phyloP scores from a whole-genome alignment of 2,329 filamentous ascomycete species.

The Lecanicillium sp. region DNA sequence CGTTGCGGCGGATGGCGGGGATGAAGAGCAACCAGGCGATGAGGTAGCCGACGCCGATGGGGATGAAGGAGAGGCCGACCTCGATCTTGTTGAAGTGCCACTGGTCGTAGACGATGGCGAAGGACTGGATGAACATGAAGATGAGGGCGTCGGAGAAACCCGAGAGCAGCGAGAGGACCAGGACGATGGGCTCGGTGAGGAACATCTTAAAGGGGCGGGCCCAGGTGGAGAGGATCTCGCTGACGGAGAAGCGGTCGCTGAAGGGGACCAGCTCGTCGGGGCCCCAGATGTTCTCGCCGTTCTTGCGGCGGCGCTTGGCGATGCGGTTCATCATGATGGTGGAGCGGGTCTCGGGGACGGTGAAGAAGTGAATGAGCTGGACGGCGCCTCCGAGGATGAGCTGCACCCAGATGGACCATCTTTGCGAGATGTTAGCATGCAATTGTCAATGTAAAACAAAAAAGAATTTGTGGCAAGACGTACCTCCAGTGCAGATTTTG shows the following conservation, averaged over 20 bases:
- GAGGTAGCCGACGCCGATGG: constrained; percentile 61
- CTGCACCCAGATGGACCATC: constrained; percentile 75
- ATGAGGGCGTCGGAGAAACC: constrained; percentile 71
- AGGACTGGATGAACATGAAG: constrained; percentile 72
- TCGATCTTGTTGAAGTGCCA: constrained; percentile 56
- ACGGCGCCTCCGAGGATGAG: constrained; percentile 69
- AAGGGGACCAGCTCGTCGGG: constrained; percentile 64
- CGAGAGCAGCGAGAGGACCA: constrained; percentile 62
- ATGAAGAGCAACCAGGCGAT: constrained; percentile 56
- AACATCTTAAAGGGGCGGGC: constrained; percentile 66
- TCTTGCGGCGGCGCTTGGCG: constrained; percentile 63
- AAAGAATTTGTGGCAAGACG: constrained; percentile 7
- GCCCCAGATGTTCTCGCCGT: constrained; percentile 59
- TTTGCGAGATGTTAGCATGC: constrained; percentile 16
- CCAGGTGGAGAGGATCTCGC: constrained; percentile 53
- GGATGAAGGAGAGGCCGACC: constrained; percentile 56
- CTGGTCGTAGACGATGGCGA: constrained; percentile 60
- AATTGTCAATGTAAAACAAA: not conserved
- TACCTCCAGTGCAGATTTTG: constrained; percentile 61
- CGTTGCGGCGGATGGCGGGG: constrained; percentile 49
- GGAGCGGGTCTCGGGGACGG: constrained; percentile 72
- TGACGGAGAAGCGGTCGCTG: constrained; percentile 50
- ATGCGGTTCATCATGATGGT: constrained; percentile 74
- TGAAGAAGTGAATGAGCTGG: constrained; percentile 59
- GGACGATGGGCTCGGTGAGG: constrained; percentile 66